Evolutionary conservation across 2,329 filamentous ascomycete species (phyloP).

Genomic region (Cordyceps javanica): DNA sequence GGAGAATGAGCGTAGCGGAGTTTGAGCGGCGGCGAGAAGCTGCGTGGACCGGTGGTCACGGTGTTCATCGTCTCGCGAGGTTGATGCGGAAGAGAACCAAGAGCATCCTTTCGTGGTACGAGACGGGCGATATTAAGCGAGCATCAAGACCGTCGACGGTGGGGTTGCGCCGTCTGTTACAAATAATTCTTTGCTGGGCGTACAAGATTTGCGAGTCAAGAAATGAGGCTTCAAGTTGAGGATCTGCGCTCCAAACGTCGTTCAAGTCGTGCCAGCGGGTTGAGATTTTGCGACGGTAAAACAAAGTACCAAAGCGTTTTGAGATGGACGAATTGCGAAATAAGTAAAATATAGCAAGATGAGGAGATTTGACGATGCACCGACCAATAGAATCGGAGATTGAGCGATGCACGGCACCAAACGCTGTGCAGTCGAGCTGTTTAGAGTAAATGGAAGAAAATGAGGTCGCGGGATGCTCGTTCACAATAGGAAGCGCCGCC

Average conservation of each 20-base stretch:
- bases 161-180: neutral
- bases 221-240: neutral
- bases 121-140: neutral
- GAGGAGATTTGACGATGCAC: neutral
- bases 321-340: neutral
- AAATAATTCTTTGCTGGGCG: too few relatives aligned
- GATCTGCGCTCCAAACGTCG: neutral
- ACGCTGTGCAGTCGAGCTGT: neutral
- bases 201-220: neutral
- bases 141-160: neutral
- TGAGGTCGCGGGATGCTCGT: slow-evolving; percentile 3
- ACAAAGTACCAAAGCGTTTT: neutral
- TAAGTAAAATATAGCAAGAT: neutral
- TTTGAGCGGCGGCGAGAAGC: slow-evolving; percentile 9
- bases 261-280: neutral
- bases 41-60: slow-evolving; percentile 2
- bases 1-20: neutral
- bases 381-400: neutral
- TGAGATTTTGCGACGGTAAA: neutral
- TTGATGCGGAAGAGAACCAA: neutral
- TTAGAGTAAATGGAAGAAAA: neutral
- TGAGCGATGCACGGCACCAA: neutral
- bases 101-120: slow-evolving; percentile 7
- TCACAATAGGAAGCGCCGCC: slow-evolving; percentile 5
- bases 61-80: slow-evolving; percentile 5